phyloP scores from a whole-genome alignment of 2,329 filamentous ascomycete species.

The Fusarium begoniae region DNA sequence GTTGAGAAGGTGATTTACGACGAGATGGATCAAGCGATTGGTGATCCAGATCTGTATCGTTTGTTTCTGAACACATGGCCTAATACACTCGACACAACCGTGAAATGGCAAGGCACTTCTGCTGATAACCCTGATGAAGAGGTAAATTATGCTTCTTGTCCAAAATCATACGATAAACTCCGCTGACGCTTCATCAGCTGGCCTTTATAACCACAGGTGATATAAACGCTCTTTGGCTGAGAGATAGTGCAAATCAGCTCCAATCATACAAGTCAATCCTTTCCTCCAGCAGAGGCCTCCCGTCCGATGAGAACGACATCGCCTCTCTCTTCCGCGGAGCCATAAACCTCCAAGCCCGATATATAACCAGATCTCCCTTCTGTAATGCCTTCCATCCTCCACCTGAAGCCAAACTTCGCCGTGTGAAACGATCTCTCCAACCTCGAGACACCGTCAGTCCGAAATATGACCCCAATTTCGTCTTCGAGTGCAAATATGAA shows the following conservation, averaged over 20 bases:
- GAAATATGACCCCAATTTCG: constrained; percentile 71
- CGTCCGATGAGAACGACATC: constrained; percentile 60
- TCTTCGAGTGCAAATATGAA: constrained; percentile 98
- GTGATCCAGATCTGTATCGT: constrained; percentile 78
- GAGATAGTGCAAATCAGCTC: constrained; percentile 85
- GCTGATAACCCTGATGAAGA: constrained; percentile 69
- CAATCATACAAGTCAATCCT: constrained; percentile 77
- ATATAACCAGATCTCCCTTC: constrained; percentile 76
- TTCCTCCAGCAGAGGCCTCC: constrained; percentile 53
- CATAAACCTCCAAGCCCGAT: constrained; percentile 80
- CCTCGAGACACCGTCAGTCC: constrained; percentile 68
- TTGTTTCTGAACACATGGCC: constrained; percentile 79
- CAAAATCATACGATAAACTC: background rate
- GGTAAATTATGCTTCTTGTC: constrained; percentile 31
- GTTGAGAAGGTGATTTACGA: constrained; percentile 78
- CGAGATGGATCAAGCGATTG: constrained; percentile 73
- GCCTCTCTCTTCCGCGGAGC: constrained; percentile 76
- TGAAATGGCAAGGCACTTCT: constrained; percentile 72
- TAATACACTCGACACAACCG: constrained; percentile 78
- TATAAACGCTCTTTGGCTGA: constrained; percentile 92
- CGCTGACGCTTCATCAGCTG: constrained; percentile 54
- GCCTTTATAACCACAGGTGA: constrained; percentile 87
- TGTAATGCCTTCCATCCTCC: constrained; percentile 97
- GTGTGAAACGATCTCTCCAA: constrained; percentile 31
- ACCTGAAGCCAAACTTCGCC: constrained; percentile 63